Evolutionary conservation across 2,329 filamentous ascomycete genomes (phyloP), one percentile per base, ranked within the genome.

Genomic region (Neonectria neomacrospora): DNA sequence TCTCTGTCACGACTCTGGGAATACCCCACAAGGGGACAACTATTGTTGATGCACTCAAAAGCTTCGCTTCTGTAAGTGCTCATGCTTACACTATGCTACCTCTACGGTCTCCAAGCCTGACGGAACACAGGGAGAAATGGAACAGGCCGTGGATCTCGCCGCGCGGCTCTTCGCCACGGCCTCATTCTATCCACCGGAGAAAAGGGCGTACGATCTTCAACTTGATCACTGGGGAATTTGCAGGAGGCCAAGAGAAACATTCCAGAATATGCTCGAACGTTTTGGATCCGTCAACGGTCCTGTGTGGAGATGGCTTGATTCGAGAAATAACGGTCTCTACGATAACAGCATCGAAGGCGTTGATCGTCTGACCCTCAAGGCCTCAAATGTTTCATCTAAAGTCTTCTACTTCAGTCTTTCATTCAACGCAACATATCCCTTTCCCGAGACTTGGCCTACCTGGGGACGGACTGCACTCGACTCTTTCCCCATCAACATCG

Each of bases 201-300:
- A 61, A 44, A 61, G 58, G 51, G 50, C 58, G 6, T 61, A 61
- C 22, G 58, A 54, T 18, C 42, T 61, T 20, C 58, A 61, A 20
- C 58, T 61, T 20, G 58, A 61, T 23, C 58, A 61, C 20, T 61
- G 58, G 58, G 58, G 58, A 41, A 55, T 61, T 44, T 23, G 58
- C 12, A 61, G 58, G 28, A 20, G 18, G 6, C 28, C 8, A 37
- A 34, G 32, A 18, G 58, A 61, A 32, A 55, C 14, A 9, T 61
- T 61, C 52, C 58, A 61, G 58, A 12, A 48, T 42, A 61, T 61
- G 58, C 50, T 61, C 22, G 32, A 41, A 20, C 51, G 58, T 7
- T 23, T 61, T 28, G 58, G 51, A 51, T 54, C 50, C 3, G 51
- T 41, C 18, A 30, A 55, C 32, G 58, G 58, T 44, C 58, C 58